Evolutionary conservation across 495 filamentous ascomycete genomes (phyloP).

Genomic region (Podospora fimiseda): DNA sequence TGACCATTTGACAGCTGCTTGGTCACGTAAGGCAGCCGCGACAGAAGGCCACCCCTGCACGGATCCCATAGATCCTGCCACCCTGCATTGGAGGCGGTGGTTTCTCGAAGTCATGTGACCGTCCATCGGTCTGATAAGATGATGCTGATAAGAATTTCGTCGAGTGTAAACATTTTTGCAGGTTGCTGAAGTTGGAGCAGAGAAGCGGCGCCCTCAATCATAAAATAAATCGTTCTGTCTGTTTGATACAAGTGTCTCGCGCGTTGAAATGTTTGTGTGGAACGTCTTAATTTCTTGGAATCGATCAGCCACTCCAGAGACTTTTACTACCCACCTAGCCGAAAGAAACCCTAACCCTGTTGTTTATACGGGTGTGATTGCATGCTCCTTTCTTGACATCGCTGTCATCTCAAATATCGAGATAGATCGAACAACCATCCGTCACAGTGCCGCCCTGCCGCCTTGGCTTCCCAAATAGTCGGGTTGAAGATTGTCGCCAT

Average conservation of each 20-base stretch:
- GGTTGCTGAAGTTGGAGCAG: not conserved
- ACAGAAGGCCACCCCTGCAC: not conserved
- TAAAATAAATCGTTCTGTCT: not conserved
- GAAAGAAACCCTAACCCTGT: not conserved
- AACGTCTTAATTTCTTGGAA: too few species aligned
- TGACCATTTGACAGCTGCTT: not conserved
- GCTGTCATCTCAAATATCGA: not conserved
- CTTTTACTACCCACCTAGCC: too few species aligned
- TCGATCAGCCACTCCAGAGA: too few species aligned
- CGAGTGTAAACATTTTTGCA: too few species aligned
- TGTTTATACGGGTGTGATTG: too few species aligned
- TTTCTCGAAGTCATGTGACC: conserved; percentile 12
- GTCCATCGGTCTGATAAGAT: not conserved
- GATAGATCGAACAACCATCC: not conserved
- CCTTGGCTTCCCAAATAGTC: not conserved
- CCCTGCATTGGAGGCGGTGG: not conserved
- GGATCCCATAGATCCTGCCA: too few species aligned
- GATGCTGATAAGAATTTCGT: not conserved
- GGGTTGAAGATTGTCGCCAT: not conserved
- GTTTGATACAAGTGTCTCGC: not conserved
- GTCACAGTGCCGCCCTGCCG: too few species aligned
- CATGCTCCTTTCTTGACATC: too few species aligned
- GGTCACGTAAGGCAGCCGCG: not conserved
- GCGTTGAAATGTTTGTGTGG: not conserved
- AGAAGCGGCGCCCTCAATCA: not conserved